These are phyloP conservation scores for Clarireedia paspali DNA, from an alignment of 2,329 filamentous ascomycete genomes.

Conservation along the genomic window DNA sequence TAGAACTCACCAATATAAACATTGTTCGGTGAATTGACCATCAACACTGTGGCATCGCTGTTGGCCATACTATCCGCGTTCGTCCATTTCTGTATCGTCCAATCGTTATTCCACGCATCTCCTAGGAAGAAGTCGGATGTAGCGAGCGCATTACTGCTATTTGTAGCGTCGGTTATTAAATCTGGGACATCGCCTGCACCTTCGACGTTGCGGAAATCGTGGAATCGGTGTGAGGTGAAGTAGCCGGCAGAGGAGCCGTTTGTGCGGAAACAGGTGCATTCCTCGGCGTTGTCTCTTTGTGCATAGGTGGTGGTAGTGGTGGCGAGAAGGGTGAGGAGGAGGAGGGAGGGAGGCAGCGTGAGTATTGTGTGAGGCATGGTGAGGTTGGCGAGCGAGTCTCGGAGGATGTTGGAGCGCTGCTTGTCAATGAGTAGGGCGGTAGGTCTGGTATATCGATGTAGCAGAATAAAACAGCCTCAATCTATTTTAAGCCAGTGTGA, in stretches of 20 bases:
- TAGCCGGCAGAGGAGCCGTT: conserved; percentile 23
- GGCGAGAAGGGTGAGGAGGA: conserved; percentile 13
- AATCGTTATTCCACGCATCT: conserved; percentile 21
- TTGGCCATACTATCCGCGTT: conserved; percentile 18
- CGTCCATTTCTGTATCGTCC: conserved; percentile 26
- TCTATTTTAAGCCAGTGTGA: too few relatives aligned
- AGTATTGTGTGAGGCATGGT: too few relatives aligned
- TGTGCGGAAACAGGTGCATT: conserved; percentile 25
- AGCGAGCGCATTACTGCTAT: conserved; percentile 13
- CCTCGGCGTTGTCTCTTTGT: conserved; percentile 22
- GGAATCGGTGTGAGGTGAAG: conserved; percentile 25
- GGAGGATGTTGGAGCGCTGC: too few relatives aligned
- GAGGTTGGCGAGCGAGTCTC: too few relatives aligned
- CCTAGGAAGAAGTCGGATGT: conserved; percentile 21
- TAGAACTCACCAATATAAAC: conserved; percentile 24
- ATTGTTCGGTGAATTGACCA: conserved; percentile 26
- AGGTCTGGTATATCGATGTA: too few relatives aligned
- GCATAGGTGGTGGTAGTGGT: conserved; percentile 11
- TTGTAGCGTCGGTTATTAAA: conserved; percentile 11
- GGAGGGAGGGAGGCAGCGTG: too few relatives aligned
- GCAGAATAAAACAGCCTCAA: too few relatives aligned
- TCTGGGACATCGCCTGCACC: conserved; percentile 11
- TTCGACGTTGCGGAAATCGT: conserved; percentile 23
- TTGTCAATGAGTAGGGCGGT: too few relatives aligned
- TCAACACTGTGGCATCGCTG: conserved; percentile 18